Evolutionary conservation across 805 yeast genomes (phyloP).

Genomic region (Nakazawaea molendinolei): DNA sequence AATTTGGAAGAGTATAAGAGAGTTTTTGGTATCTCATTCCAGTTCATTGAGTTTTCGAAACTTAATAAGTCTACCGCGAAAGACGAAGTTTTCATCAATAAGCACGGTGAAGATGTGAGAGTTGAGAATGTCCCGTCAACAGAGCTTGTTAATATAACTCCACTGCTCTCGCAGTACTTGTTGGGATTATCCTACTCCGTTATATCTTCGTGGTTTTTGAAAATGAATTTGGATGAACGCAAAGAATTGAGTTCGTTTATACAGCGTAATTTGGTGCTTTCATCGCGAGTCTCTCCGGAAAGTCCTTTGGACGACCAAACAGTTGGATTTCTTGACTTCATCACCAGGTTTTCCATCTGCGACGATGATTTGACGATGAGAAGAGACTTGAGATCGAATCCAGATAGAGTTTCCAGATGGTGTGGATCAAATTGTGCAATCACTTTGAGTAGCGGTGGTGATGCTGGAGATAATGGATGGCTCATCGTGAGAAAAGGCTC

Average conservation of each 20-base stretch:
- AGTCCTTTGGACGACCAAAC: conserved; percentile 42
- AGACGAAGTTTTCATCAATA: conserved; percentile 18
- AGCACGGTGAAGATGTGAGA: conserved; percentile 40
- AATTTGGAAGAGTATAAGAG: conserved; percentile 71
- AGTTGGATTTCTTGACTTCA: conserved; percentile 59
- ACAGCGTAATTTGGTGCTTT: conserved; percentile 43
- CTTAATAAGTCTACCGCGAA: conserved; percentile 25
- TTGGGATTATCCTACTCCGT: conserved; percentile 60
- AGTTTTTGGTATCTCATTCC: conserved; percentile 79
- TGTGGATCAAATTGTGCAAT: too few species aligned
- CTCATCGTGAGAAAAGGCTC: background rate
- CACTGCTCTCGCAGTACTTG: conserved; percentile 53
- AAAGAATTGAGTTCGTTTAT: conserved; percentile 56
- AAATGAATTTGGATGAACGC: conserved; percentile 53
- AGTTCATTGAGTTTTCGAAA: conserved; percentile 54
- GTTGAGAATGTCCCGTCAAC: conserved; percentile 55
- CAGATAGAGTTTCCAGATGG: too few species aligned
- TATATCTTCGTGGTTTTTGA: conserved; percentile 65
- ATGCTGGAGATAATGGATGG: background rate
- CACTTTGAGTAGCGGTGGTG: too few species aligned
- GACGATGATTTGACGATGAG: conserved; percentile 48
- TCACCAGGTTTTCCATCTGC: conserved; percentile 59
- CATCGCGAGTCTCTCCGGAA: conserved; percentile 20
- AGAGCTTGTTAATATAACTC: conserved; percentile 33
- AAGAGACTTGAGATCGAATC: conserved; percentile 15